phyloP scores from a whole-genome alignment of 148 eudicot genomes.

The Simmondsia chinensis region DNA sequence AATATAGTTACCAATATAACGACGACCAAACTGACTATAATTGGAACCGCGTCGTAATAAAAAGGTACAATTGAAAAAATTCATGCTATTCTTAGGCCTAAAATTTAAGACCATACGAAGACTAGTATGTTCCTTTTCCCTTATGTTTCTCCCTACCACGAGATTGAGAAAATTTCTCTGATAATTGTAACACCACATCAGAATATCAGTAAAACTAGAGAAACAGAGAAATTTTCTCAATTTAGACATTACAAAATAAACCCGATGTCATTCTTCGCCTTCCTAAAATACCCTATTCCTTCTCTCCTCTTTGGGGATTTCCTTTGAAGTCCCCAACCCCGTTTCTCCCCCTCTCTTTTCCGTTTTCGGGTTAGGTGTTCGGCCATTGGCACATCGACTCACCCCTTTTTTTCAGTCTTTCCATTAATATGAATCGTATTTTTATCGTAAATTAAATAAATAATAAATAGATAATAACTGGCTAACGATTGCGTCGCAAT shows the following conservation, averaged over 20 bases:
- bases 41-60: no score
- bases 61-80: no score
- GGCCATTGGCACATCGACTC: slow-evolving; percentile 12
- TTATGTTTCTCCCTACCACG: slow-evolving; percentile 10
- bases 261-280: slow-evolving; percentile 1
- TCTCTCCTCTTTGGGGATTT: slow-evolving; percentile 22
- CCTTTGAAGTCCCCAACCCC: slow-evolving; percentile 18
- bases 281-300: slow-evolving; percentile 12
- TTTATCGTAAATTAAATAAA: neutral
- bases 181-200: slow-evolving; percentile 1
- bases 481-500: slow-evolving; percentile 6
- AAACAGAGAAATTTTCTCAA: slow-evolving; percentile 9
- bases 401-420: neutral
- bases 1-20: no score
- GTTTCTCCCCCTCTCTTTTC: neutral
- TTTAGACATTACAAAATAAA: slow-evolving; percentile 18
- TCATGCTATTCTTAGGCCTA: no score
- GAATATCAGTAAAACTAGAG: slow-evolving; percentile 6
- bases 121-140: no score
- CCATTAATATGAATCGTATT: neutral
- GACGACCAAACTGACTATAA: no score
- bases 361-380: slow-evolving; percentile 13
- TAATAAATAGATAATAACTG: neutral
- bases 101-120: no score
- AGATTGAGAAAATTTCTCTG: neutral